Evolutionary conservation across 2,329 filamentous ascomycete species (phyloP).

Genomic region (Phoma sp.): DNA sequence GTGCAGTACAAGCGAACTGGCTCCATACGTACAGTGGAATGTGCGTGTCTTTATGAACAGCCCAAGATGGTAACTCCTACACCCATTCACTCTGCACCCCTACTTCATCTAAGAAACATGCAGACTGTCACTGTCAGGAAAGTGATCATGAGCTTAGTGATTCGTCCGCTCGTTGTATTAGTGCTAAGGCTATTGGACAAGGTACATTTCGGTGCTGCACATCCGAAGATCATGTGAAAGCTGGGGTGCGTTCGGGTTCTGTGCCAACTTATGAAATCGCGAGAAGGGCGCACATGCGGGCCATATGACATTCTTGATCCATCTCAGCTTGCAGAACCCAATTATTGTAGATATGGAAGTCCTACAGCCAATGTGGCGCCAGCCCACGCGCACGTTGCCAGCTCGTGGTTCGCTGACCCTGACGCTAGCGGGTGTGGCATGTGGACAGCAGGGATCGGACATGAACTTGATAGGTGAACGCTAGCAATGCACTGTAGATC

Average conservation of each 20-base stretch:
- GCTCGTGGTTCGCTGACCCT: conserved; percentile 7
- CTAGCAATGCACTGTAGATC: conserved; percentile 12
- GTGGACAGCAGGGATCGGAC: conserved; percentile 3
- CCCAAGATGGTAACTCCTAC: not conserved
- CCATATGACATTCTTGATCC: not conserved
- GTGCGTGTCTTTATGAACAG: not conserved
- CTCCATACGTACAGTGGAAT: no score
- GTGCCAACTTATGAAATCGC: conserved; percentile 4
- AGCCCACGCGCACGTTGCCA: conserved; percentile 3
- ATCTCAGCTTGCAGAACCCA: not conserved
- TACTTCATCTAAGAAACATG: not conserved
- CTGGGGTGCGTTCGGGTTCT: not conserved
- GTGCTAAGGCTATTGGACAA: not conserved
- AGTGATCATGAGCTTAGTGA: not conserved
- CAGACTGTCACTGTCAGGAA: not conserved
- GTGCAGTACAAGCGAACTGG: no score
- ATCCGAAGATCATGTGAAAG: not conserved
- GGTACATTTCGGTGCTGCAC: not conserved
- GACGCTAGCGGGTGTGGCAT: conserved; percentile 9
- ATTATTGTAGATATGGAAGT: not conserved
- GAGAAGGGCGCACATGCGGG: not conserved
- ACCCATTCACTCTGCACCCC: not conserved
- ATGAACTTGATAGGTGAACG: conserved; percentile 11
- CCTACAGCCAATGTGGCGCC: conserved; percentile 1
- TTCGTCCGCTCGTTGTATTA: not conserved